Conservation (phyloP, 768 basidiomycete species). For the Kwoniella dendrophila region DNA sequence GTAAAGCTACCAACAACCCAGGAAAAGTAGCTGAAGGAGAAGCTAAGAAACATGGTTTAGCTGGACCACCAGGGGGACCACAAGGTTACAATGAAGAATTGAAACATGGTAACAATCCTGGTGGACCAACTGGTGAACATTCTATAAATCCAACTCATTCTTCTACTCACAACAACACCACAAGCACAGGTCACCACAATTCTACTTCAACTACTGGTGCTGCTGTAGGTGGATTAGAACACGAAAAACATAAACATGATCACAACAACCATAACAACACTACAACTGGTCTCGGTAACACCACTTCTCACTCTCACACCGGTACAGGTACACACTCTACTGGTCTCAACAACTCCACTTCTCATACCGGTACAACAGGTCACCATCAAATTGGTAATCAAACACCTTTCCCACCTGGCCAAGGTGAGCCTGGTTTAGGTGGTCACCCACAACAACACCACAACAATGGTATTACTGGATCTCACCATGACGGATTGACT, state of each 20-base stretch:
- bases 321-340: slow-evolving; percentile 3
- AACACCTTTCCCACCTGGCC: slow-evolving; percentile 5
- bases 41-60: slow-evolving; percentile 35
- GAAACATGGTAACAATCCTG: slow-evolving; percentile 9
- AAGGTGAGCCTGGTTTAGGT: slow-evolving; percentile 5
- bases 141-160: not conserved
- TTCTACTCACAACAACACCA: not conserved
- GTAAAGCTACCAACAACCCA: slow-evolving; percentile 43
- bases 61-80: slow-evolving; percentile 16
- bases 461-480: not conserved
- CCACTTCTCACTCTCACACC: slow-evolving; percentile 8
- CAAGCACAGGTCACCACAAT: not conserved
- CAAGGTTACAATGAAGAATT: slow-evolving; percentile 15
- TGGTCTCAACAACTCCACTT: not conserved
- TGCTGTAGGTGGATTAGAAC: not conserved
- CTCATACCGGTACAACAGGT: slow-evolving; percentile 1
- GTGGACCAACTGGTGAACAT: slow-evolving; percentile 11
- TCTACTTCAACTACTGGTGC: not conserved
- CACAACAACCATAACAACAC: too few species aligned
- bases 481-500: slow-evolving; percentile 1
- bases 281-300: too few species aligned
- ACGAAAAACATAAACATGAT: not conserved
- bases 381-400: not conserved
- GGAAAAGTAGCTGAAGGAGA: slow-evolving; percentile 44
- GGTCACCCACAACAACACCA: slow-evolving; percentile 6